phyloP scores from a whole-genome alignment of 176 grass and related monocot genomes.

The Chrysopogon serrulatus region DNA sequence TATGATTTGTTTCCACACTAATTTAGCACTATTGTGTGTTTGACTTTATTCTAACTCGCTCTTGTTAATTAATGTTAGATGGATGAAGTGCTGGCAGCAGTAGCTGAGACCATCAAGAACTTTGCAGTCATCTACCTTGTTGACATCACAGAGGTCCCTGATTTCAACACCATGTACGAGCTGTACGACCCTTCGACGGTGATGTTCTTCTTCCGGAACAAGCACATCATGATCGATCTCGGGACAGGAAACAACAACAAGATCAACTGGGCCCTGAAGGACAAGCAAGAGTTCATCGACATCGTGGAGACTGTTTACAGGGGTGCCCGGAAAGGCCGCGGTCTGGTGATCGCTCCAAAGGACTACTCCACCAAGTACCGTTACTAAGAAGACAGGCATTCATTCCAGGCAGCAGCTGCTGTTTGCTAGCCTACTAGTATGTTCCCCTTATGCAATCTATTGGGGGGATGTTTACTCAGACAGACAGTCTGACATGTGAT shows the following conservation, averaged over 20 bases:
- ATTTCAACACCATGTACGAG: constrained; percentile 97
- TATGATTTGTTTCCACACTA: background rate
- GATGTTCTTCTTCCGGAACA: constrained; percentile 99
- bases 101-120: constrained; percentile 97
- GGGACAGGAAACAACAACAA: constrained; percentile 98
- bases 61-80: constrained; percentile 63
- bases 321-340: constrained; percentile 82
- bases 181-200: constrained; percentile 84
- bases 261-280: constrained; percentile 97
- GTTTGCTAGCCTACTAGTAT: background rate
- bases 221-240: constrained; percentile 98
- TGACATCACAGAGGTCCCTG: constrained; percentile 81
- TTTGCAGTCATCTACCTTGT: constrained; percentile 86
- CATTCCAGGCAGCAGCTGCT: background rate
- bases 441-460: background rate
- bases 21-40: background rate
- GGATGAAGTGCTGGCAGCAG: constrained; percentile 81
- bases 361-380: constrained; percentile 97
- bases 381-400: constrained; percentile 34
- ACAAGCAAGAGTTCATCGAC: constrained; percentile 94
- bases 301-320: constrained; percentile 96
- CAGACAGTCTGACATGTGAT: background rate
- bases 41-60: background rate
- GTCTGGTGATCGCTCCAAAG: constrained; percentile 90
- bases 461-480: background rate